Base-by-base conservation (phyloP, 495 filamentous ascomycete genomes). In the Neurospora tetrasperma region DNA sequence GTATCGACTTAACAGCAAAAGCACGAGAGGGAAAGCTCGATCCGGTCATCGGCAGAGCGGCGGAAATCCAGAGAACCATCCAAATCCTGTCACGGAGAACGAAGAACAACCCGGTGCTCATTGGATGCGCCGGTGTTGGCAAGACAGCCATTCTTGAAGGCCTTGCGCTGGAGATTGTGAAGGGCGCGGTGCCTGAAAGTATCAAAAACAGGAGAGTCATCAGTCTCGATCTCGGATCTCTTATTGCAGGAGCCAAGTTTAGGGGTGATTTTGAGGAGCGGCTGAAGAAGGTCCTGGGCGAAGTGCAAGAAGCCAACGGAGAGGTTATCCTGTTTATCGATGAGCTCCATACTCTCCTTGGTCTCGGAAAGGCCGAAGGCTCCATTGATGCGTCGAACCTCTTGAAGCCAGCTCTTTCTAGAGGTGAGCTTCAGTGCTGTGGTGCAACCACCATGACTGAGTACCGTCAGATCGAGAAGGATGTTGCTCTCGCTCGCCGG, bases 91-190 rank as follows among this genome's bases (percentile, higher is more conserved):
- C 95, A 12, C 86, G 96, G 71, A 86, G 96, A 69, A 98, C 96
- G 6, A 99, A 98, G 81, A 98, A 99, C 79, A 98, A 98, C 74
- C 96, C 96, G 2, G 95, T 98, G 23, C 84, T 98, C 40, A 97
- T 98, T 73, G 96, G 96, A 76, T 89, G 88, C 40, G 94, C 96
- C 7, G 96, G 96, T 76, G 97, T 94, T 16, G 96, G 96, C 69
- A 99, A 99, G 82, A 99, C 96, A 2, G 96, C 96, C 2, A 92
- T 98, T 40, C 79, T 99, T 12, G 96, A 99, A 83, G 96, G 96
- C 1, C 83, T 99, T 74, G 94, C 96, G 35, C 90, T 95, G 80
- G 86, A 95, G 43, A 98, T 99, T 79, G 92, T 97, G 3, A 86
- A 88, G 73, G 96, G 96, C 0, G 95, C 97, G 83, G 95, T 99